Conservation (phyloP, 1,139 yeast species). For the Blastobotrys elegans region DNA sequence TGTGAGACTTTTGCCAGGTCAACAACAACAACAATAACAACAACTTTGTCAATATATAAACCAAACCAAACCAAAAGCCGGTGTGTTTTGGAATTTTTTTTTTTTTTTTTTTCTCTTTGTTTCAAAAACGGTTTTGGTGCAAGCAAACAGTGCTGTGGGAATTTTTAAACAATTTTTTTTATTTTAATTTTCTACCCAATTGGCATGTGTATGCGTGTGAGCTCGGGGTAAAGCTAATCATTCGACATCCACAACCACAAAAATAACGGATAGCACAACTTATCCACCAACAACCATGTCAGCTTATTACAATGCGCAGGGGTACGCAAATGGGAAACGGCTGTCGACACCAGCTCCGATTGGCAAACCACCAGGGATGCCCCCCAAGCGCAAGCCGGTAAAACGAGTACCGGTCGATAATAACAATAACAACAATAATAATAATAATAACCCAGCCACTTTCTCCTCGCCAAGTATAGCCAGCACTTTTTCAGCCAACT, state of each 20-base stretch:
- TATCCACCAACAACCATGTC: neutral
- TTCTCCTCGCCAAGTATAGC: neutral
- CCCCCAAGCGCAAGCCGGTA: constrained; percentile 20
- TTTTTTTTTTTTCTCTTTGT: neutral
- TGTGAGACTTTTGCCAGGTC: too few species aligned
- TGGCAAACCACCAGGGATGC: constrained; percentile 17
- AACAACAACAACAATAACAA: too few species aligned
- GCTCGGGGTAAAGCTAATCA: neutral
- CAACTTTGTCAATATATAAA: too few species aligned
- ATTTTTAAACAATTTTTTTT: too few species aligned
- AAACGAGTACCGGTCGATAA: constrained; percentile 17
- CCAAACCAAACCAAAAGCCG: too few species aligned
- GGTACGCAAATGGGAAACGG: constrained; percentile 20
- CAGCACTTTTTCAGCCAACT: neutral
- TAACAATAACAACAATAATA: neutral
- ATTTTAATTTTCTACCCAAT: neutral
- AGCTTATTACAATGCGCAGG: constrained; percentile 5
- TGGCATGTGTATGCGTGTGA: neutral
- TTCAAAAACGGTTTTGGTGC: too few species aligned
- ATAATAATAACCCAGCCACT: neutral
- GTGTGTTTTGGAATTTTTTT: neutral
- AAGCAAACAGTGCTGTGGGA: too few species aligned
- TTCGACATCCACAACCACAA: neutral
- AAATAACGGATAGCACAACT: neutral
- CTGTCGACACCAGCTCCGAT: constrained; percentile 10